These are phyloP conservation scores for Phytophthora melonis DNA, from an alignment of 352 stramenopile genomes.

Conservation along the genomic window DNA sequence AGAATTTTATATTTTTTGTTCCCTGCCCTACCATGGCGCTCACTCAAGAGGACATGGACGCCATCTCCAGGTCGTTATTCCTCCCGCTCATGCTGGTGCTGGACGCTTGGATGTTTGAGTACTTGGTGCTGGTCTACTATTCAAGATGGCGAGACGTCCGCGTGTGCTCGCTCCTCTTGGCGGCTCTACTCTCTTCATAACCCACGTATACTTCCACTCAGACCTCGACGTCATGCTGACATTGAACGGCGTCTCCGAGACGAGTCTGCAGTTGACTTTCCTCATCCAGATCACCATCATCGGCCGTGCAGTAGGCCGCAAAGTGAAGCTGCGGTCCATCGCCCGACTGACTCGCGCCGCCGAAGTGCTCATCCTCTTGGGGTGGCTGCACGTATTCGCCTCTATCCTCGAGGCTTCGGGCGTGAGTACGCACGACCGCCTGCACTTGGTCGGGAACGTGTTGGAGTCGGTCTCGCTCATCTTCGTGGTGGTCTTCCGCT, in stretches of 20 bases:
- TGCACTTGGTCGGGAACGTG: constrained; percentile 11
- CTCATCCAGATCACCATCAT: constrained; percentile 48
- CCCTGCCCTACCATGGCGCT: background rate
- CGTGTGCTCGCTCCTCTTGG: constrained; percentile 27
- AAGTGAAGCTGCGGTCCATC: constrained; percentile 32
- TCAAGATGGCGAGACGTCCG: constrained; percentile 29
- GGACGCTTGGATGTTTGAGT: constrained; percentile 43
- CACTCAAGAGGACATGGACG: constrained; percentile 22
- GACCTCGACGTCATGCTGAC: constrained; percentile 17
- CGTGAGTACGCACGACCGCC: background rate
- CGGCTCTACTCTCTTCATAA: constrained; percentile 22
- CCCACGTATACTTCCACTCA: constrained; percentile 27
- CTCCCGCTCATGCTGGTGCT: constrained; percentile 39
- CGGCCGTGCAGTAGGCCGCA: constrained; percentile 24
- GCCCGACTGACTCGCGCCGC: constrained; percentile 16
- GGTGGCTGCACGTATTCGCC: constrained; percentile 15
- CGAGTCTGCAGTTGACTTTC: constrained; percentile 39
- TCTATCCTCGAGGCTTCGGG: background rate
- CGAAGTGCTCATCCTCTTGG: background rate
- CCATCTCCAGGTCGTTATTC: constrained; percentile 20
- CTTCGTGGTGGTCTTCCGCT: constrained; percentile 24
- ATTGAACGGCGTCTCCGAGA: constrained; percentile 44
- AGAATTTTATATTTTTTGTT: background rate
- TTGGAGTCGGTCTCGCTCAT: constrained; percentile 13
- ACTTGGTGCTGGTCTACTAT: constrained; percentile 43